These are phyloP conservation scores for Starmerella lactis-condensi DNA, from an alignment of 805 yeast species.

Conservation along the genomic window DNA sequence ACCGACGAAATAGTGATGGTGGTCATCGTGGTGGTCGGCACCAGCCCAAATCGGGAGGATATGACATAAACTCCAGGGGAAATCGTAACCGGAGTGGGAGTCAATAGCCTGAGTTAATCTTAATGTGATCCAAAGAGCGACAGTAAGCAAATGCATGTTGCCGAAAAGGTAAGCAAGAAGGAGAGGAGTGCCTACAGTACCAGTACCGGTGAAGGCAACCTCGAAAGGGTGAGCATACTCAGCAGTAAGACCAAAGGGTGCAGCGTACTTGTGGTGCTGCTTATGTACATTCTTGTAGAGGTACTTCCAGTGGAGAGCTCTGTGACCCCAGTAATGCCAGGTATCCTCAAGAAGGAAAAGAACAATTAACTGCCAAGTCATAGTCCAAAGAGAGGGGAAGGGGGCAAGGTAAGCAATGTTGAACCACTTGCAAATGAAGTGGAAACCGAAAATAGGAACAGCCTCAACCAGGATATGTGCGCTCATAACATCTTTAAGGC, in stretches of 20 bases:
- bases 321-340: constrained; percentile 95
- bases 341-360: constrained; percentile 79
- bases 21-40: constrained; percentile 95
- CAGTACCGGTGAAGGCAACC: constrained; percentile 76
- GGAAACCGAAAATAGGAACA: constrained; percentile 92
- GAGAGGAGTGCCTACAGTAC: constrained; percentile 91
- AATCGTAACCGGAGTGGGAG: constrained; percentile 94
- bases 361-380: constrained; percentile 46
- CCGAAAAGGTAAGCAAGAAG: constrained; percentile 59
- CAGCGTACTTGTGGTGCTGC: constrained; percentile 95
- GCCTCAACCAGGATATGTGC: constrained; percentile 90
- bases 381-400: constrained; percentile 49
- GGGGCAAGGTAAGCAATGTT: constrained; percentile 70
- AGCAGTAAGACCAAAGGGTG: constrained; percentile 93
- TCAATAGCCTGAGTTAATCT: constrained; percentile 93
- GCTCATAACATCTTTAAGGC: constrained; percentile 63
- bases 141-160: constrained; percentile 72
- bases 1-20: constrained; percentile 89
- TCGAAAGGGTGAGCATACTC: constrained; percentile 96
- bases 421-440: constrained; percentile 66
- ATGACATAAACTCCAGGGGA: constrained; percentile 90
- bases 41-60: constrained; percentile 96
- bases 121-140: constrained; percentile 68
- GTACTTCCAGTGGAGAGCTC: constrained; percentile 65
- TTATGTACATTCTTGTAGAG: constrained; percentile 86